Conservation (phyloP, 192 early-diverging fungal genomes). For the Coemansia javaensis region DNA sequence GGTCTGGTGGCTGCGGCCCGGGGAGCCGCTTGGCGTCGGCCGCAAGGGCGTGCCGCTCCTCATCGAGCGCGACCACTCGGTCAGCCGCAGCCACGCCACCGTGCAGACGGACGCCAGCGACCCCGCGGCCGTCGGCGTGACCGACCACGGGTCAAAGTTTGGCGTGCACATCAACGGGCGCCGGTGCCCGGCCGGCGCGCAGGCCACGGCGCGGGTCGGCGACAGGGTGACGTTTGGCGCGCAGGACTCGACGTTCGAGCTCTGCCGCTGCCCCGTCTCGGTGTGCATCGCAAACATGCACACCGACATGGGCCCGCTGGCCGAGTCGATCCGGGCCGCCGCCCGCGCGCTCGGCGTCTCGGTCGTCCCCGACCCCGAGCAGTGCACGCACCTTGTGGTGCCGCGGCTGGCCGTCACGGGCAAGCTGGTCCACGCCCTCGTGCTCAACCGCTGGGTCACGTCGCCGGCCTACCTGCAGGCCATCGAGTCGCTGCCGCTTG, state of each 20-base stretch:
- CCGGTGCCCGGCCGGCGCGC: slow-evolving; percentile 4
- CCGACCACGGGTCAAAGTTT: slow-evolving; percentile 39
- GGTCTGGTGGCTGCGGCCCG: slow-evolving; percentile 24
- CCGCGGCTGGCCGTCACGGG: slow-evolving; percentile 25
- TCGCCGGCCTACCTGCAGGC: slow-evolving; percentile 12
- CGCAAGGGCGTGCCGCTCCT: slow-evolving; percentile 26
- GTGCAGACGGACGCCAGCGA: slow-evolving; percentile 2
- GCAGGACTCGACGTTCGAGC: slow-evolving; percentile 24
- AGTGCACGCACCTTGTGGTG: slow-evolving; percentile 24
- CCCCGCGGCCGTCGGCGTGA: background rate
- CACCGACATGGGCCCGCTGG: background rate
- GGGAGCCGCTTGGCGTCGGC: slow-evolving; percentile 10
- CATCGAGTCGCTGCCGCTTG: background rate
- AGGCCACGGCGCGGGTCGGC: background rate
- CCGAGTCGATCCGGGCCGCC: background rate
- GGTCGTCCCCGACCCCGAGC: slow-evolving; percentile 8
- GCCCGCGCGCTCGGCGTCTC: slow-evolving; percentile 10
- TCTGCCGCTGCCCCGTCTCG: slow-evolving; percentile 5
- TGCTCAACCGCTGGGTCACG: slow-evolving; percentile 6
- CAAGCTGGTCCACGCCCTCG: slow-evolving; percentile 24
- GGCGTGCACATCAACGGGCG: slow-evolving; percentile 33
- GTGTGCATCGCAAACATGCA: slow-evolving; percentile 22
- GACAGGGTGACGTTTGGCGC: slow-evolving; percentile 37
- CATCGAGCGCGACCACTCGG: slow-evolving; percentile 36
- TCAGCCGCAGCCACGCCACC: slow-evolving; percentile 29